Base-by-base conservation (phyloP, 108 stramenopile genomes). In the Cyclotella distinguenda region DNA sequence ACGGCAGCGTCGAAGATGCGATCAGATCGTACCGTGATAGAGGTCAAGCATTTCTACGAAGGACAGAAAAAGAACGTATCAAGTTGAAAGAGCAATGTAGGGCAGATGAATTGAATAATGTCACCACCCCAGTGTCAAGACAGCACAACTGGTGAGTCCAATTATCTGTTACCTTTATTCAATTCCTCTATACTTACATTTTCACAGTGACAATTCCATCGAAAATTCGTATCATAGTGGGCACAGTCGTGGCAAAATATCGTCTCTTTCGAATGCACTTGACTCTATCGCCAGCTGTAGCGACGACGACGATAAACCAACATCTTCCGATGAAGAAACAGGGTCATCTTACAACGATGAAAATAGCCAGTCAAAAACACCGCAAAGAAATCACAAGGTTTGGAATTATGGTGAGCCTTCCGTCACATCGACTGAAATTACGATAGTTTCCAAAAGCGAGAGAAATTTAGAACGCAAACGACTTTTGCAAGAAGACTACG, bases 201-300 rank as follows among this genome's bases (percentile, higher is more conserved):
- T 27, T 52, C 11, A 42, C 2, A 2, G 16, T 5, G n/a, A 42
- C 40, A 5, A 0, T 28, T 52, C 30, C 51, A 0, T 28, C 13
- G 6, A 4, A 52, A n/a, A n/a, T 52, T 9, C 8, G 16, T 31
- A 30, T 7, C 34, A 33, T 16, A 43, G 59, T 33, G 73, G 64
- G 23, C 73, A 66, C 33, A 66, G 58, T 42, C 49, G 65, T 36
- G 33, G 51, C 4, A 74, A 53, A 54, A 66, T 64, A 44, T 74
- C 72, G 3, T 64, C 72, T 1, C 21, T 58, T 22, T 64, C 73
- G 0, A 52, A 40, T 45, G 60, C 73, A 7, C 50, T 74, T 7
- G 56, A 74, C 51, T 74, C 73, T 18, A 74, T 74, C 13, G 56
- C 50, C 9, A 58, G 56, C 51, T 60, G 50, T 34, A 74, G 73